Base-by-base conservation (phyloP, 2,329 filamentous ascomycete genomes). In the Colletotrichum sp. region DNA sequence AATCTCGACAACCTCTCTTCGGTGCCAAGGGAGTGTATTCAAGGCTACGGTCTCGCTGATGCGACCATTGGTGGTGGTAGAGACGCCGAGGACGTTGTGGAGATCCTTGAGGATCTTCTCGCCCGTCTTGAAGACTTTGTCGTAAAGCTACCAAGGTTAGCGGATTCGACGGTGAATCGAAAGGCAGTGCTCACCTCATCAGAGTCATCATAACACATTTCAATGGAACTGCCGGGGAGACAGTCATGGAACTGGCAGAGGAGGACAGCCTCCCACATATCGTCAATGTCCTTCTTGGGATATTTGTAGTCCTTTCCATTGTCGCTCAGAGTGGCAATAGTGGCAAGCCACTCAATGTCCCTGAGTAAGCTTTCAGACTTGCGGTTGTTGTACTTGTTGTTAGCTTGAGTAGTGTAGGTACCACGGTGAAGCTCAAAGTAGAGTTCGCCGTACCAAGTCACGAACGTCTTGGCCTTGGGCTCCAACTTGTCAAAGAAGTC, bases 191-290 rank as follows among this genome's bases (percentile, higher is more conserved):
- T 83, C 84, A 92, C 91, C 86, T 96, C 91, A 82, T 98, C 94
- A 5, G 96, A 98, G 82, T 99, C 97, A 83, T 98, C 95, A 81
- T 98, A 98, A 84, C 96, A 98, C 96, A 98, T 98, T 84, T 98
- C 96, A 80, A 99, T 98, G 39, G 93, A 95, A 82, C 95, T 98
- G 72, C 97, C 97, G 1, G 97, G 97, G 68, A 99, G 89, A 83
- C 97, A 98, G 83, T 99, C 97, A 79, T 99, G 97, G 89, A 99
- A 99, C 81, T 99, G 97, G 79, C 96, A 98, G 30, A 98, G 91
- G 28, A 98, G 89, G 5, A 96, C 94, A 71, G 91, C 90, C 87
- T 98, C 96, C 97, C 97, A 99, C 93, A 99, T 98, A 73, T 94
- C 90, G 82, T 99, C 97, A 71, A 99, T 93, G n/a, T 97, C 92